Base-by-base conservation (phyloP, 441 rosid species). In the Erysimum cheiri region DNA sequence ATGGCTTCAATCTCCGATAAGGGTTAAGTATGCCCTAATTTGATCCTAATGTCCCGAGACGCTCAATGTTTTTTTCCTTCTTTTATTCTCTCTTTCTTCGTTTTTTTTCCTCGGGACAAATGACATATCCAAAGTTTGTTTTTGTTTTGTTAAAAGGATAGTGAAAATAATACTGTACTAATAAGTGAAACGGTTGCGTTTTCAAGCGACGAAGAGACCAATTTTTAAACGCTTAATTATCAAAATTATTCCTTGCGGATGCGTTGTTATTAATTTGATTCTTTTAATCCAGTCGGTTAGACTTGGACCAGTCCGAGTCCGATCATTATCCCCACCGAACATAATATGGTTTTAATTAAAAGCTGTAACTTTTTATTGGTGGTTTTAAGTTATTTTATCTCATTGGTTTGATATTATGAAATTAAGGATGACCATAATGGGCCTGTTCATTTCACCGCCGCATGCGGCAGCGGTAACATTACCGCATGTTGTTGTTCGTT, bases 1-100 rank as follows among this genome's bases (percentile, higher is more conserved):
- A 86, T 86, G 17, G 54, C 48, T 33, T 26, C 65, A 17, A 8
- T 19, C 32, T 31, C 63, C 33, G 63, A 32, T 31, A 7, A 66
- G 46, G 11, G 1, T n/a, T 39, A 22, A 22, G 1, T 36, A 3
- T 55, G 63, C 44, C 69, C 76, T 55, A 64, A 64, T 62, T 64
- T 41, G 48, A 32, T 15, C 33, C 14, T 36, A 37, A 33, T 47
- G 39, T 69, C 65, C 39, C 22, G 41, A 59, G n/a, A 26, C 11
- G 4, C 15, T 24, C 26, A 10, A 47, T 46, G 29, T 33, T 8
- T 22, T 54, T 29, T 9, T 14, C n/a, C 19, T 36, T 40, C 31
- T 52, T 50, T 9, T 36, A 36, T 8, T 19, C 10, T 26, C 9
- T 14, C n/a, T 4, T n/a, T n/a, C n/a, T n/a, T n/a, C n/a, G n/a